Base-by-base conservation (phyloP, 371 early-diverging fungal species). In the Circinella umbellata region DNA sequence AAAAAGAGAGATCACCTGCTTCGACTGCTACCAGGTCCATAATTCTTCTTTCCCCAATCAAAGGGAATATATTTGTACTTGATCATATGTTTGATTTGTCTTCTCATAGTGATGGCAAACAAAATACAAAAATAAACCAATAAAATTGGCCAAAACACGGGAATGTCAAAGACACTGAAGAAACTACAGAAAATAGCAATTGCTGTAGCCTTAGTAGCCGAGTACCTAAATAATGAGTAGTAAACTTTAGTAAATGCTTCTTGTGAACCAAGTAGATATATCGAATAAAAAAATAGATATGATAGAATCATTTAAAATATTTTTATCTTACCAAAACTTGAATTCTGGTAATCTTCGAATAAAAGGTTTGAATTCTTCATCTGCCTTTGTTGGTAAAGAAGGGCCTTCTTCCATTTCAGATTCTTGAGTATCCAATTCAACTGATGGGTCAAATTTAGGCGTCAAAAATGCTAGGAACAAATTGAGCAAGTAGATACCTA, bases 301-400 rank as follows among this genome's bases (percentile, higher is more conserved):
- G 27, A 27, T n/a, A n/a, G n/a, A n/a, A n/a, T n/a, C n/a, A n/a
- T n/a, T n/a, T n/a, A n/a, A n/a, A n/a, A n/a, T n/a, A n/a, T n/a
- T n/a, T n/a, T n/a, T n/a, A n/a, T 27, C 27, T 72, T 86, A 92
- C 99, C 99, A 99, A 79, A 98, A 99, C 78, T 98, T 97, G 87
- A 99, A 99, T 84, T 99, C 99, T n/a, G 99, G 99, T 59, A 99
- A 86, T 71, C 98, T 87, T 73, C 99, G 87, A 67, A 99, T 95
- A 80, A 99, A 99, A 4, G 99, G 99, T 63, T 92, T 88, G 75
- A 99, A 99, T 82, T 99, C 99, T 69, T 99, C 99, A 72, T 98
- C 97, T 6, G 84, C 88, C 66, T 91, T 90, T 39, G 88, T 91
- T 3, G 99, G 99, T 73, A 98, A 80, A 53, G 89, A 79, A 9